These are phyloP conservation scores for Lichina pygmaea DNA, from an alignment of 495 filamentous ascomycete genomes.

Conservation along the genomic window DNA sequence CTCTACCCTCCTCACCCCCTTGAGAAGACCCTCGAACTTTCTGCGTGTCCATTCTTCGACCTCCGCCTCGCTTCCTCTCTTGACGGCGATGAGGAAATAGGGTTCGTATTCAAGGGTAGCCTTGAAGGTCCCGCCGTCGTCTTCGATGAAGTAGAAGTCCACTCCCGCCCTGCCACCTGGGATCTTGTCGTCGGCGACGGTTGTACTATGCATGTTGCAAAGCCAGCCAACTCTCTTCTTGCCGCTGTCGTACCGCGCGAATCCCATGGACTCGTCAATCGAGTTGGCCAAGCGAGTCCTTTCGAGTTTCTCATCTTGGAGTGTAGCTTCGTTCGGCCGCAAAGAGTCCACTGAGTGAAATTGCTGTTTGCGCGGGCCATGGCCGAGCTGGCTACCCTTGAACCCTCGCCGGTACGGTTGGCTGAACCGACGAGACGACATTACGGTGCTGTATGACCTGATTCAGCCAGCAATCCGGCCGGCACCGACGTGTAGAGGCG, in stretches of 20 bases:
- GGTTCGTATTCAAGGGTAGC: conserved; percentile 90
- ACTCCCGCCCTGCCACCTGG: conserved; percentile 66
- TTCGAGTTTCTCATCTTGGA: conserved; percentile 65
- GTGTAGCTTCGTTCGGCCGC: conserved; percentile 56
- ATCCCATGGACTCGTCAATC: conserved; percentile 89
- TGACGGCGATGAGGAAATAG: conserved; percentile 82
- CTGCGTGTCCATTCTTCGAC: conserved; percentile 88
- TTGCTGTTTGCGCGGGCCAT: conserved; percentile 28
- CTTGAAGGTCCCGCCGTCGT: conserved; percentile 83
- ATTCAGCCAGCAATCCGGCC: no score
- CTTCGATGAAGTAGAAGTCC: conserved; percentile 92
- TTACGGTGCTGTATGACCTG: conserved; percentile 3
- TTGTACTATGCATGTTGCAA: conserved; percentile 78
- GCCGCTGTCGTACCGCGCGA: conserved; percentile 74
- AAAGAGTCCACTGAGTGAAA: conserved; percentile 56
- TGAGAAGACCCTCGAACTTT: conserved; percentile 62
- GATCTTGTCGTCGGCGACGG: conserved; percentile 58
- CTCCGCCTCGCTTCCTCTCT: conserved; percentile 66
- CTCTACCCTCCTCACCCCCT: conserved; percentile 45
- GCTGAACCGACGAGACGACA: conserved; percentile 27
- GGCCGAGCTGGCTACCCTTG: conserved; percentile 13
- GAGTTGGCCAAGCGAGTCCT: conserved; percentile 54
- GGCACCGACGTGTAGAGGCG: no score
- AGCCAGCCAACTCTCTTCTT: conserved; percentile 76
- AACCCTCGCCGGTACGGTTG: conserved; percentile 7